Base-by-base conservation (phyloP, 2,329 filamentous ascomycete genomes). In the Penicillium hesseltinei region DNA sequence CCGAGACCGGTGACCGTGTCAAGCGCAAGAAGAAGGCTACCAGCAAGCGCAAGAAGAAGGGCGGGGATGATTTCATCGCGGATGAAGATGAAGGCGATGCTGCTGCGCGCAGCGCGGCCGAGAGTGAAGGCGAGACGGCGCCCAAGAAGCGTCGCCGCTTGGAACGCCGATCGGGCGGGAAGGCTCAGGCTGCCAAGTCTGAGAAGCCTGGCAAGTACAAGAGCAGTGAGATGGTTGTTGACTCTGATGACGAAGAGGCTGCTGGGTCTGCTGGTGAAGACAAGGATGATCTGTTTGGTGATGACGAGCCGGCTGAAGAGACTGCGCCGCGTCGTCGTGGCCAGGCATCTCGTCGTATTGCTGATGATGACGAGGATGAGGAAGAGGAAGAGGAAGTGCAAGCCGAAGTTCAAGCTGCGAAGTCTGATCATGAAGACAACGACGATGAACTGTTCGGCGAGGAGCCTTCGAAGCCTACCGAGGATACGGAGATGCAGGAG, bases 171-270 rank as follows among this genome's bases (percentile, higher is more conserved):
- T 67, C 71, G 29, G 68, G 67, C 64, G 72, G 64, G 47, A 76
- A 70, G 66, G 70, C 64, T 66, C 75, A 72, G 52, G 67, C 63
- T 62, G 76, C 73, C 72, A 95, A 96, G 82, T 92, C 39, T 8
- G 49, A 47, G 13, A 57, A 52, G 50, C 67, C 63, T 63, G 75
- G 74, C 72, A 95, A 96, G 75, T 96, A 85, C 81, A 96, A 96
- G 82, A 92, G 89, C 50, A 87, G 84, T 2, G 92, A 96, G 75
- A 85, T 92, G 61, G 86, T 96, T 29, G 88, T 91, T 44, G 89
- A 93, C 61, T 91, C 88, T 59, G 88, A 90, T 45, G 69, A 70
- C 3, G 69, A 71, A 13, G 78, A 75, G 42, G 73, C 64, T 19
- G 67, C 67, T 8, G 66, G 58, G 47, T 65, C 61, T 9, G 69